Base-by-base conservation (phyloP, 2,329 filamentous ascomycete species). In the Fusarium sterilihyphosum region DNA sequence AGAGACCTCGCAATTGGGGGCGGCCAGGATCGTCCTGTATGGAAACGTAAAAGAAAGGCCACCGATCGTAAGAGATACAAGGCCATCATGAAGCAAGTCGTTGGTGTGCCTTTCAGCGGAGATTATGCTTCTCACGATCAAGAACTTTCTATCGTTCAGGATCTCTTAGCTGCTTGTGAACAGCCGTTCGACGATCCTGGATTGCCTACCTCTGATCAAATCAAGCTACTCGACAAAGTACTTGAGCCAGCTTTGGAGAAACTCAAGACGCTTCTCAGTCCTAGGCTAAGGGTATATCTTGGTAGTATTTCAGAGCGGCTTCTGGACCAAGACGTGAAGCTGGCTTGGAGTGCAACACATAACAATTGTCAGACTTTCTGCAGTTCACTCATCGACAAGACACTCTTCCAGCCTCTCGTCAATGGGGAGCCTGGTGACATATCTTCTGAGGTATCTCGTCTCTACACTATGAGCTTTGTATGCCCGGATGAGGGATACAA, bases 401-500 rank as follows among this genome's bases (percentile, higher is more conserved):
- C 64, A 1, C 54, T 83, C 1, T 84, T 84, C 43, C 75, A 73
- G 12, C 66, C 70, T 18, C 74, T 82, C 7, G 52, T 76, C 2
- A 67, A 74, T 13, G 73, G 73, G 17, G 43, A 47, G 6, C 8
- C 38, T 18, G 40, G n/a, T 5, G 41, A 12, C 0, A 16, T 52
- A 5, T 37, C 33, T 17, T 8, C 14, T 12, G 57, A 43, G 1
- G 14, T 33, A 1, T 47, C 56, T 31, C 77, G 75, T 5, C 76
- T 83, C 8, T 85, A 85, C 65, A 76, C 81, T 3, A 81, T 85
- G 73, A 85, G 84, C 65, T 85, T 85, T 59, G 75, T 83, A 17
- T 84, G 80, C 35, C 78, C 78, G 1, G 76, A 79, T 3, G 77
- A 77, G 14, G 78, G 73, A 9, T 80, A 80, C 46, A 66, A 68